Base-by-base conservation (phyloP, 192 early-diverging fungal species). In the Podila epicladia region DNA sequence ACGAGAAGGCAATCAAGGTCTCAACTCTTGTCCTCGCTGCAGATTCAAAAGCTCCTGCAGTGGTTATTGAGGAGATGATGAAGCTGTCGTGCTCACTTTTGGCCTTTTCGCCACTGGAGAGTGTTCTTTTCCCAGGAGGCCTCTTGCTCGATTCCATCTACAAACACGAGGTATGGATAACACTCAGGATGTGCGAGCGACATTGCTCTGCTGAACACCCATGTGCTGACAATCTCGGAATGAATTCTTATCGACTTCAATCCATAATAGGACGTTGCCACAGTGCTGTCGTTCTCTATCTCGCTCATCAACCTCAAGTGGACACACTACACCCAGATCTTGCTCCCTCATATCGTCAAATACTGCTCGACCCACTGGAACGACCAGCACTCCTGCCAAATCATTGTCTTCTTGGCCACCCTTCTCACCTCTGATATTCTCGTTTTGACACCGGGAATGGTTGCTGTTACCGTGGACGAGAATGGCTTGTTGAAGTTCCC, bases 301-400 rank as follows among this genome's bases (percentile, higher is more conserved):
- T 82, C 87, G 5, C 84, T 96, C 12, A 85, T 86, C 31, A 86
- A 87, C 19, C 64, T 92, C 17, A 86, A 87, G 53, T 93, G 94
- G 91, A 69, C 83, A 35, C 90, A 95, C 63, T 94, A 89, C 72
- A 89, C 89, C 24, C 90, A 92, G 70, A 88, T 96, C 53, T 82
- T 94, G 64, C 78, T 95, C 26, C 94, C 95, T 17, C 86, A 92
- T 65, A 82, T 95, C 51, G 80, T 93, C 32, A 89, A 83, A 62
- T 89, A 84, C 60, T 82, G 79, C 62, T 58, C 87, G 11, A 50
- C 53, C 41, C 79, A 87, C 19, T 87, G 83, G 71, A 63, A 70
- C 1, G 31, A 64, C 9, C 45, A 82, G 58, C 45, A 79, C 11
- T 67, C 73, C 8, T 65, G 66, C 32, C 84, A 87, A 57, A 83